Base-by-base conservation (phyloP, 225 moss, liverwort and hornwort species). In the Rhytidiadelphus loreus region DNA sequence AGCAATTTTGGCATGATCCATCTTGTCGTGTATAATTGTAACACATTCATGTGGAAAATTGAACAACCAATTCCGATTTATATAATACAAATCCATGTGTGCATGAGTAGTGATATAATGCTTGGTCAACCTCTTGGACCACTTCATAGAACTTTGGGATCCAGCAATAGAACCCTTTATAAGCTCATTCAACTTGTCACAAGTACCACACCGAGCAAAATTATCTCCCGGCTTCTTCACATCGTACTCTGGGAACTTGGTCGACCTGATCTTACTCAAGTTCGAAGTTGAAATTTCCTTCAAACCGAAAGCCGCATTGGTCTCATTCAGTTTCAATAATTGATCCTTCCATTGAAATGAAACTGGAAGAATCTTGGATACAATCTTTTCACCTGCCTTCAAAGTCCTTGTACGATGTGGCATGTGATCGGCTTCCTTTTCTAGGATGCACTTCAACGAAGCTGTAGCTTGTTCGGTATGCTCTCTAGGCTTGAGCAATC, bases 381-480 rank as follows among this genome's bases (percentile, higher is more conserved):
- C 23, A 0, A 69, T 12, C 0, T 69, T 69, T 1, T 23, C 19
- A 7, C n/a, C 7, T 37, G 1, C 7, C 4, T 69, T 69, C 5
- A 69, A 4, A 23, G 39, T 69, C 0, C 7, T 1, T 0, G 39
- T 13, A 12, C 7, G 7, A 69, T 69, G 23, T 39, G 39, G 39
- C n/a, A 39, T 22, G 23, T 69, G 13, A 37, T 69, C 12, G 0
- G 4, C 63, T 2, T 63, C 17, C 17, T 4, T 63, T 15, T 33
- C 63, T 5, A 63, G 63, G 35, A 69, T 69, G 39, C 23, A 39
- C 39, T 69, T 69, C 22, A 69, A 24, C 1, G 8, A 5, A 7
- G 23, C 13, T 0, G 0, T 1, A 0, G 7, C 35, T 39, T 39
- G 7, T 69, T 39, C 0, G 0, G 3, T 69, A 3, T 68, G 20